phyloP scores from a whole-genome alignment of 1,284 basidiomycete genomes.

The Termitomyces sp. region DNA sequence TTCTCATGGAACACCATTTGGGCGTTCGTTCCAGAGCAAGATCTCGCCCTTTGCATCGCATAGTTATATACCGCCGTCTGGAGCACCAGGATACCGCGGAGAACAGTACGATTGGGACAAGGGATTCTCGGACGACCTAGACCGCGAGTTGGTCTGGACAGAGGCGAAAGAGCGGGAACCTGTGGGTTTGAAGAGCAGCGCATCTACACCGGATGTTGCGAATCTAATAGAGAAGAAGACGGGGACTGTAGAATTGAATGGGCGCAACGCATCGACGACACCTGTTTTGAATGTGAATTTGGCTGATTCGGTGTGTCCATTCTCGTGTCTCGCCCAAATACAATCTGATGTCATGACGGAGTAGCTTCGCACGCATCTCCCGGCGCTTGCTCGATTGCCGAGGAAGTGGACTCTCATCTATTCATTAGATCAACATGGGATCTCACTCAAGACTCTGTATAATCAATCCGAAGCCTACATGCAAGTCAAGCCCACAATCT shows the following conservation, averaged over 20 bases:
- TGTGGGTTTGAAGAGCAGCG: slow-evolving; percentile 4
- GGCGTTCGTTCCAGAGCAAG: slow-evolving; percentile 19
- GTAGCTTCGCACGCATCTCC: slow-evolving; percentile 70
- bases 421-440: slow-evolving; percentile 93
- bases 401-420: slow-evolving; percentile 85
- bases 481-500: slow-evolving; percentile 15
- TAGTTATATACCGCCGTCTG: slow-evolving; percentile 58
- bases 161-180: slow-evolving; percentile 11
- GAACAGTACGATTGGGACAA: slow-evolving; percentile 53
- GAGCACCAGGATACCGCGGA: slow-evolving; percentile 76
- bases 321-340: neutral
- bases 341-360: neutral
- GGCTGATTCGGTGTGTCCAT: slow-evolving; percentile 53
- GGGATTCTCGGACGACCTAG: slow-evolving; percentile 40
- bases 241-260: slow-evolving; percentile 44
- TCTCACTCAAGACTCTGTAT: slow-evolving; percentile 87
- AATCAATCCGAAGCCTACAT: slow-evolving; percentile 47
- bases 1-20: slow-evolving; percentile 24
- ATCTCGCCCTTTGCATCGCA: slow-evolving; percentile 54
- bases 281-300: slow-evolving; percentile 50
- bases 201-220: slow-evolving; percentile 5
- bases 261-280: slow-evolving; percentile 50
- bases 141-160: slow-evolving; percentile 23
- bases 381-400: slow-evolving; percentile 76
- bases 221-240: slow-evolving; percentile 41